Evolutionary conservation across 768 basidiomycete species (phyloP).

Genomic region (Mycena galopus): DNA sequence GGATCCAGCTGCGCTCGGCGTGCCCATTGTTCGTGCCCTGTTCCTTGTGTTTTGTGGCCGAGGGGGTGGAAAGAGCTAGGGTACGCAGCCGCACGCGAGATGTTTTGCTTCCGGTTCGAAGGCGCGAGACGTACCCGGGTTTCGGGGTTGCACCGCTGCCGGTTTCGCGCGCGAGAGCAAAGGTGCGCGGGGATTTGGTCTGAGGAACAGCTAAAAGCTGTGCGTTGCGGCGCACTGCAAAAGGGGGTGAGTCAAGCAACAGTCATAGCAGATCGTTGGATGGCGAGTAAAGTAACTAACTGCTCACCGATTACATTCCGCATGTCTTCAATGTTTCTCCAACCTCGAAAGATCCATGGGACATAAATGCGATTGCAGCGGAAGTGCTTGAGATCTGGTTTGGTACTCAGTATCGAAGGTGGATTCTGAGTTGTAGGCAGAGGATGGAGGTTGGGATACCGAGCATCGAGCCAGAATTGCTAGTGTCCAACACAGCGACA

Average conservation of each 20-base stretch:
- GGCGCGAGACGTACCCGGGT: too few relatives aligned
- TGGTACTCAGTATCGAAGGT: too few relatives aligned
- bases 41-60: not conserved
- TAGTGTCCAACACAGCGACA: too few relatives aligned
- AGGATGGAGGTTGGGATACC: too few relatives aligned
- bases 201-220: not conserved
- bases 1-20: not conserved
- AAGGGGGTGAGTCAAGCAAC: not conserved
- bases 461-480: too few relatives aligned
- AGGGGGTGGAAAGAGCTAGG: too few relatives aligned
- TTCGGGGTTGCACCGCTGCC: too few relatives aligned
- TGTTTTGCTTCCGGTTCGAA: too few relatives aligned
- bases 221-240: not conserved
- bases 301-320: slow-evolving; percentile 16
- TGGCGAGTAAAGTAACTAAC: not conserved
- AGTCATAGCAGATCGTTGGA: not conserved
- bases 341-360: slow-evolving; percentile 21
- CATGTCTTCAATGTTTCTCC: slow-evolving; percentile 13
- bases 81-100: not conserved
- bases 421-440: too few relatives aligned
- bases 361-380: slow-evolving; percentile 24
- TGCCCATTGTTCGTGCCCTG: not conserved
- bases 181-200: too few relatives aligned
- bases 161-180: too few relatives aligned
- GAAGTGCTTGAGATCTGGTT: too few relatives aligned